phyloP scores from a whole-genome alignment of 2,329 filamentous ascomycete species.

The Ophiosphaerella herpotricha region DNA sequence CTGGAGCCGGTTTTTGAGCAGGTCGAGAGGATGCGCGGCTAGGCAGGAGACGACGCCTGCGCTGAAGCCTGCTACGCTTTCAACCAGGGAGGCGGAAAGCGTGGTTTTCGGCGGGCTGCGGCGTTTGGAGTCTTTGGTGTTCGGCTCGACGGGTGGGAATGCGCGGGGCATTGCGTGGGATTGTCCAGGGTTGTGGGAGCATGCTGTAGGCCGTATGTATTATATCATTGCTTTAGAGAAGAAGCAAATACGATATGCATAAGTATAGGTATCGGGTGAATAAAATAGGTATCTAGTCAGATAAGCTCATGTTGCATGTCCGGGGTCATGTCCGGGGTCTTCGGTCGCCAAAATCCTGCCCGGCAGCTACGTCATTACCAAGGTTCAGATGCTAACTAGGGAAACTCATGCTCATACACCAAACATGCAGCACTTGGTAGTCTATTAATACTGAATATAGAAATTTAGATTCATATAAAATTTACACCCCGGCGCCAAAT shows the following conservation, averaged over 20 bases:
- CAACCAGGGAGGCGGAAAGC: constrained; percentile 72
- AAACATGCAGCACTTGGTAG: too few species aligned
- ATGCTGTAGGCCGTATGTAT: constrained; percentile 20
- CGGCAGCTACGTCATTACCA: constrained; percentile 10
- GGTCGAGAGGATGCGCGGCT: constrained; percentile 87
- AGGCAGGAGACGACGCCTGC: constrained; percentile 87
- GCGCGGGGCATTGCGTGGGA: constrained; percentile 53
- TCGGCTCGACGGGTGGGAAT: constrained; percentile 52
- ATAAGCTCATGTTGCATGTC: neutral
- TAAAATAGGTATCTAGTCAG: neutral
- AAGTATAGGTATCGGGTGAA: neutral
- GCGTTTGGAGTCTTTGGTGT: constrained; percentile 39
- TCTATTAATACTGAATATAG: too few species aligned
- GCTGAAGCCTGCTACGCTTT: constrained; percentile 86
- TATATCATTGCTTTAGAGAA: neutral
- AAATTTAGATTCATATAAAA: neutral
- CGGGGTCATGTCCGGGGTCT: neutral
- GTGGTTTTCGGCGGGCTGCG: constrained; percentile 36
- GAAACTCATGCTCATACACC: too few species aligned
- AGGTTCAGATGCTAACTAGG: too few species aligned
- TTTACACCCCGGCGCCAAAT: constrained; percentile 24
- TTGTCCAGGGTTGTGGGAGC: constrained; percentile 16
- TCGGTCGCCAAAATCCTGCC: neutral
- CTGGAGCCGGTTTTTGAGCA: constrained; percentile 96
- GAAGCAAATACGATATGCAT: neutral